Conservation (phyloP, 495 filamentous ascomycete species). For the Mycothermus thermophilus region DNA sequence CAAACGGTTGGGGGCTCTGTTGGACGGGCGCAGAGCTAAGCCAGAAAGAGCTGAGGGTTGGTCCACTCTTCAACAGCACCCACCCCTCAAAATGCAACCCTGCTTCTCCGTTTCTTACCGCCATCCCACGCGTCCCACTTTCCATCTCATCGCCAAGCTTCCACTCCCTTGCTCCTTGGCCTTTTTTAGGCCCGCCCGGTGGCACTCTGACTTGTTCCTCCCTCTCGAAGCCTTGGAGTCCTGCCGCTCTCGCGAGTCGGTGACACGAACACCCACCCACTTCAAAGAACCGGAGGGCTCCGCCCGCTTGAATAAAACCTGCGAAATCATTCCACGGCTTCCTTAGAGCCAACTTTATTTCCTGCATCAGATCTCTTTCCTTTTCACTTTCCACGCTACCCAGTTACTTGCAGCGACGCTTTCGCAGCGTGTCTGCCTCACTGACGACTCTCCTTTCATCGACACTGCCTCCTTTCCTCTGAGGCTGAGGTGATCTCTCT, state of each 20-base stretch:
- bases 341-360: no score
- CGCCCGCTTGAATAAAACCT: no score
- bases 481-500: conserved; percentile 2
- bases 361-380: no score
- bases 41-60: no score
- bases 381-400: not conserved
- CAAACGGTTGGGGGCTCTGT: no score
- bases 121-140: conserved; percentile 1
- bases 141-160: conserved; percentile 6
- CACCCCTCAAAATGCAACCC: not conserved
- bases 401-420: no score
- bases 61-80: not conserved
- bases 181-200: conserved; percentile 1
- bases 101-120: conserved; percentile 4
- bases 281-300: conserved; percentile 8
- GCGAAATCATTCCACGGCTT: no score
- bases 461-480: conserved; percentile 5
- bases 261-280: conserved; percentile 10
- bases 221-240: conserved; percentile 5
- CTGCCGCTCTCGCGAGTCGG: conserved; percentile 1
- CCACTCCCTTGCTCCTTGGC: not conserved
- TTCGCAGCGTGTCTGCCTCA: no score
- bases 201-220: not conserved
- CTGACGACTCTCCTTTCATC: conserved; percentile 5
- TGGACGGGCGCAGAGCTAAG: no score